These are phyloP conservation scores for Xanthoconium purpureum DNA, from an alignment of 768 basidiomycete species.

Conservation along the genomic window DNA sequence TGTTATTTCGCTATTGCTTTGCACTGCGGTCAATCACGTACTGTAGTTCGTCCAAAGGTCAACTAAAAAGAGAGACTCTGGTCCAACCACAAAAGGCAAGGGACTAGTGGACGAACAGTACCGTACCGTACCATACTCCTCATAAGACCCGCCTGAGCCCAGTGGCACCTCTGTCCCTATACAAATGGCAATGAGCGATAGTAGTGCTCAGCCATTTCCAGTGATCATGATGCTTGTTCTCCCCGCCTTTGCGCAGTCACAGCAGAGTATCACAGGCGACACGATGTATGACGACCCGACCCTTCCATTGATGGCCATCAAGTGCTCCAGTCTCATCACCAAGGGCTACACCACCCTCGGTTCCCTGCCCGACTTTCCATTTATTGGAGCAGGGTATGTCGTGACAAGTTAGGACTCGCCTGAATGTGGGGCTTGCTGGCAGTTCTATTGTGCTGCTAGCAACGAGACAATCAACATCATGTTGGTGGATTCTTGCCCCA, in stretches of 20 bases:
- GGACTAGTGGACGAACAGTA: too few species aligned
- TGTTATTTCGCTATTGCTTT: too few species aligned
- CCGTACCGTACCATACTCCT: too few species aligned
- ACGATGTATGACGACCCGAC: constrained; percentile 27
- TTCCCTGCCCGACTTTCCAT: constrained; percentile 30
- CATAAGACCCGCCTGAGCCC: too few species aligned
- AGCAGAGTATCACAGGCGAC: constrained; percentile 28
- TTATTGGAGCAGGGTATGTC: constrained; percentile 33
- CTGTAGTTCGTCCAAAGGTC: too few species aligned
- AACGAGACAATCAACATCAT: constrained; percentile 17
- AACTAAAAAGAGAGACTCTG: too few species aligned
- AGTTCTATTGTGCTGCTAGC: constrained; percentile 22
- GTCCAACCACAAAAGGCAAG: too few species aligned
- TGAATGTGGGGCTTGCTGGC: constrained; percentile 33
- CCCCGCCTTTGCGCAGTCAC: constrained; percentile 15
- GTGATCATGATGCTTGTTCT: not conserved
- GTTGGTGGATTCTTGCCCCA: constrained; percentile 27
- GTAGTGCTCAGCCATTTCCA: too few species aligned
- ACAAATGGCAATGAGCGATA: too few species aligned
- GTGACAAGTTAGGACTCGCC: constrained; percentile 30
- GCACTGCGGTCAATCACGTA: too few species aligned
- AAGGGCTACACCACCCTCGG: constrained; percentile 34
- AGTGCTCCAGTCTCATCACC: constrained; percentile 33
- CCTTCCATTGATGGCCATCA: constrained; percentile 16
- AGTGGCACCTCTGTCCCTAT: too few species aligned